These are phyloP conservation scores for Paspalum notatum DNA, from an alignment of 176 grass and related monocot genomes.

Conservation along the genomic window DNA sequence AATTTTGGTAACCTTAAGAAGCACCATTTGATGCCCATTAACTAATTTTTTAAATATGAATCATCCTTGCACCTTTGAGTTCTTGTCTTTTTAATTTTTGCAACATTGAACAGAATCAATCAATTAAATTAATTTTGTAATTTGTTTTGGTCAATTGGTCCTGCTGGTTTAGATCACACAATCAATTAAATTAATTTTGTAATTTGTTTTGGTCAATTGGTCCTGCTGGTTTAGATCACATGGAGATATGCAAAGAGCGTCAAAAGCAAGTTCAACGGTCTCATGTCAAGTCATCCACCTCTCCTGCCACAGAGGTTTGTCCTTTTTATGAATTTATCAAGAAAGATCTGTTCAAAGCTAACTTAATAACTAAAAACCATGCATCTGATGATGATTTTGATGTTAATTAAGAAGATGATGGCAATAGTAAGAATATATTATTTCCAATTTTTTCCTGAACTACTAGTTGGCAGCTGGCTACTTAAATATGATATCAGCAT, in stretches of 20 bases:
- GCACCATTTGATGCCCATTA: background rate
- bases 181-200: background rate
- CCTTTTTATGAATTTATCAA: constrained; percentile 1
- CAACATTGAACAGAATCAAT: background rate
- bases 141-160: constrained; percentile 13
- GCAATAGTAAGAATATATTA: too few species aligned
- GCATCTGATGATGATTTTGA: background rate
- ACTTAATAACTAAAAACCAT: background rate
- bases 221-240: constrained; percentile 52
- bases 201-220: constrained; percentile 18
- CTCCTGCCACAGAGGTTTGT: constrained; percentile 48
- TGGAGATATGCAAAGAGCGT: constrained; percentile 43
- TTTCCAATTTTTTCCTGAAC: constrained; percentile 7
- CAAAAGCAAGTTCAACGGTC: constrained; percentile 45
- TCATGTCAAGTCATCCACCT: constrained; percentile 42
- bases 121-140: background rate
- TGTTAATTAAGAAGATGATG: background rate
- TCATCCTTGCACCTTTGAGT: background rate
- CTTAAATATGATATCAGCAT: constrained; percentile 5
- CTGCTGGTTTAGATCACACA: constrained; percentile 52
- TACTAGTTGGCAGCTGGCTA: constrained; percentile 1
- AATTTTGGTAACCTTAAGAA: constrained; percentile 3
- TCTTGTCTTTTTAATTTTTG: background rate
- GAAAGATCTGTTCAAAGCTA: too few species aligned
- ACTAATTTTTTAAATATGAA: constrained; percentile 22